Evolutionary conservation across 2,329 filamentous ascomycete genomes (phyloP).

Genomic region (Xylariaceae sp.): DNA sequence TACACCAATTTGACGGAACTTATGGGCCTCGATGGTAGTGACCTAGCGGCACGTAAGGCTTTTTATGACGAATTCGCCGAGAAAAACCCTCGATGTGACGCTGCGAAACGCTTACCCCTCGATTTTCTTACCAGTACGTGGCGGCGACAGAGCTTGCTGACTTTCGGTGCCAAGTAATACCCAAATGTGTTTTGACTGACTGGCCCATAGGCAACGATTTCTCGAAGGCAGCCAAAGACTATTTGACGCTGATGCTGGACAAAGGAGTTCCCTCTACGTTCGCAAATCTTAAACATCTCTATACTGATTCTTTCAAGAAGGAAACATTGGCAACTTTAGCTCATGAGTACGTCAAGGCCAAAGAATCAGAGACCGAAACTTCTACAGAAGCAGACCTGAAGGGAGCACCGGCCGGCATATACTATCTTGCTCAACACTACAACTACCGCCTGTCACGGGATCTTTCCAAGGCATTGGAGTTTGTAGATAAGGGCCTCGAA

Average conservation of each 20-base stretch:
- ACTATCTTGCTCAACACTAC: slow-evolving; percentile 95
- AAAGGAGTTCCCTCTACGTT: slow-evolving; percentile 95
- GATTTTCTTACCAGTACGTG: slow-evolving; percentile 72
- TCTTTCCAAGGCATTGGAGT: slow-evolving; percentile 72
- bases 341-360: slow-evolving; percentile 67
- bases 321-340: slow-evolving; percentile 69
- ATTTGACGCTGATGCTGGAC: slow-evolving; percentile 77
- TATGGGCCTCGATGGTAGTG: slow-evolving; percentile 55
- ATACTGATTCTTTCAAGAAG: slow-evolving; percentile 71
- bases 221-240: slow-evolving; percentile 66
- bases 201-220: slow-evolving; percentile 64
- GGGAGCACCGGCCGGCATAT: slow-evolving; percentile 75
- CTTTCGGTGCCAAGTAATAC: neutral
- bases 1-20: slow-evolving; percentile 71
- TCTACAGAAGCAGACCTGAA: slow-evolving; percentile 43
- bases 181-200: slow-evolving; percentile 2
- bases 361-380: slow-evolving; percentile 38
- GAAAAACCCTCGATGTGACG: slow-evolving; percentile 78
- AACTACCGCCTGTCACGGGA: slow-evolving; percentile 87
- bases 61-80: slow-evolving; percentile 78
- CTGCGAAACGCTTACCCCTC: slow-evolving; percentile 76
- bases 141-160: neutral
- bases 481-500: slow-evolving; percentile 77
- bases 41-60: slow-evolving; percentile 60
- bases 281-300: slow-evolving; percentile 91